Percentiles rank a stretch among this genome's conserved stretches.
Conservation (phyloP, 441 rosid species). For the Viola pubescens region DNA sequence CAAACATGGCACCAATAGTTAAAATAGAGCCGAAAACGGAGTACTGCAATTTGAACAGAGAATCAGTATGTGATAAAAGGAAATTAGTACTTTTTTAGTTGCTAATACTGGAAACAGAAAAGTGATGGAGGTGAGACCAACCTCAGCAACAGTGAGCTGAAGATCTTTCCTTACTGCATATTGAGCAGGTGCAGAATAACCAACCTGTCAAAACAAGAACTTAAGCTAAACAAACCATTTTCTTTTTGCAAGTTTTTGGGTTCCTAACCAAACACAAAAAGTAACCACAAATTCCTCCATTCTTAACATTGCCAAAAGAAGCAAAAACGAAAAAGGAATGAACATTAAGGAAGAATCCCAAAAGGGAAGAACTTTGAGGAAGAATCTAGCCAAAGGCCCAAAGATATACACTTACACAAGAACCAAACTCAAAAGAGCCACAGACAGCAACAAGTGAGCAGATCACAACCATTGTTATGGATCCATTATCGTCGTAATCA, state of each 20-base stretch:
- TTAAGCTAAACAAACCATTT: constrained; percentile 33
- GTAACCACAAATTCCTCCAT: constrained; percentile 6
- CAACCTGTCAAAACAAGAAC: constrained; percentile 63
- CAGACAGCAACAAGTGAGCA: constrained; percentile 83
- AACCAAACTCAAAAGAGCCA: constrained; percentile 83
- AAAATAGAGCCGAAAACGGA: constrained; percentile 87
- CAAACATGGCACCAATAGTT: constrained; percentile 89
- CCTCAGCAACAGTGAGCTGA: constrained; percentile 52
- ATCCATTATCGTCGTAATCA: constrained; percentile 28
- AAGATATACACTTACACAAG: constrained; percentile 58
- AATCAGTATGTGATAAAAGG: neutral
- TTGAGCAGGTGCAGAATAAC: constrained; percentile 87
- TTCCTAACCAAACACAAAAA: constrained; percentile 19
- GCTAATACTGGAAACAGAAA: neutral
- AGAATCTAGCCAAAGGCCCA: neutral
- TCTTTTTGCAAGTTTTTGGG: constrained; percentile 12
- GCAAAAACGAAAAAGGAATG: neutral
- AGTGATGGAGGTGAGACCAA: constrained; percentile 7
- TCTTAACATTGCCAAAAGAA: neutral
- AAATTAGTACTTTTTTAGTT: too few relatives aligned
- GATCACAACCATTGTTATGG: constrained; percentile 51
- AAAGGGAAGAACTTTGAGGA: too few relatives aligned
- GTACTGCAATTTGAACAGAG: constrained; percentile 38
- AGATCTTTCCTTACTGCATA: constrained; percentile 80
- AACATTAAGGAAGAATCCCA: too few relatives aligned